Base-by-base conservation (phyloP, 2,329 filamentous ascomycete species). In the Fusarium sambucinum region DNA sequence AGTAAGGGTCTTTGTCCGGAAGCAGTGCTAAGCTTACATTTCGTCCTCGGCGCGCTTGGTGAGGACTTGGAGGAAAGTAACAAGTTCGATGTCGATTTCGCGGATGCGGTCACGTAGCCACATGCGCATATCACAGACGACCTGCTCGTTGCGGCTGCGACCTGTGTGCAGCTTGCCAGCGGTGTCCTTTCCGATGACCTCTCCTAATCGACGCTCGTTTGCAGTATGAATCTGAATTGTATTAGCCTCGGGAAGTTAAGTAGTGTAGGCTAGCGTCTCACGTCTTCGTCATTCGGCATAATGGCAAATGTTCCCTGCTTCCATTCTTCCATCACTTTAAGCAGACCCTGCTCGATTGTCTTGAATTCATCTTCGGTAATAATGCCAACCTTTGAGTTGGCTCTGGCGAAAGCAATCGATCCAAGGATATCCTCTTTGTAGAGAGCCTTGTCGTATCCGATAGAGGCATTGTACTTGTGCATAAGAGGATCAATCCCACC, bases 81-180 rank as follows among this genome's bases (percentile, higher is more conserved):
- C 83, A 6, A 97, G 84, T 72, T 89, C 88, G 35, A 73, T 78
- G 72, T 96, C 92, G 52, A 97, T 87, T 68, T 84, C 83, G 58
- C 85, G 85, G 59, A 97, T 82, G 81, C 91, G 86, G 68, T 94
- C 90, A 42, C 93, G 86, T 67, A 97, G 81, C 93, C 93, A 97
- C 78, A 97, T 83, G 64, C 93, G 90, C 92, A 97, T 95, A 75
- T 97, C 93, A 23, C 91, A 94, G 47, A 90, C 93, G 58, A 97
- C 89, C 81, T 97, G 94, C 80, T 97, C 94, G 76, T 97, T 97
- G 72, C 94, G 87, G 78, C 91, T 94, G 53, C 94, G 90, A 42
- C 90, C 90, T 4, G 94, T 97, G 80, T 97, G 94, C 59, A 97
- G 87, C 83, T 97, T 97, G 25, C 94, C 93, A 1, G 90, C 93